Percentiles rank a stretch among this genome's conserved stretches.
These are phyloP conservation scores for Mycena vulgaris DNA, from an alignment of 768 basidiomycete species.

Conservation along the genomic window DNA sequence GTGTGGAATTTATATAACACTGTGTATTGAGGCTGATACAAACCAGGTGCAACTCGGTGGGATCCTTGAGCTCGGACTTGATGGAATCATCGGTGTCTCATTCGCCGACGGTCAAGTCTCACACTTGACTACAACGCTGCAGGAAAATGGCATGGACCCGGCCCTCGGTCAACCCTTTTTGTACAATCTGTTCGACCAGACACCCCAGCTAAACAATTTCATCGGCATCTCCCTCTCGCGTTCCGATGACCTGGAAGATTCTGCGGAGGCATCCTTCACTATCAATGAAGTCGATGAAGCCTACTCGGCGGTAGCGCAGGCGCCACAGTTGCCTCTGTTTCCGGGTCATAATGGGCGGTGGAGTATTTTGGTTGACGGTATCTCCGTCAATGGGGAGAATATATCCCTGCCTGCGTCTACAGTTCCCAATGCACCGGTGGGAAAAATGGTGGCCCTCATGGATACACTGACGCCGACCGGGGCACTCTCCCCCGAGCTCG, in stretches of 20 bases:
- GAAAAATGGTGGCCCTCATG: background rate
- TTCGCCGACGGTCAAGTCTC: background rate
- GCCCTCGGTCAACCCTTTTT: background rate
- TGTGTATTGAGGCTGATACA: too few species aligned
- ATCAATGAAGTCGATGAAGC: background rate
- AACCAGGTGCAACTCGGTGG: background rate
- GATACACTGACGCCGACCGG: background rate
- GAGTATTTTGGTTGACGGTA: background rate
- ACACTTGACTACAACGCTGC: background rate
- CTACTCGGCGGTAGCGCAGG: background rate
- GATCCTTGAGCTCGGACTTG: background rate
- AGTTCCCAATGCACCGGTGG: background rate
- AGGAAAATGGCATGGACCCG: background rate
- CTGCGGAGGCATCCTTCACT: background rate
- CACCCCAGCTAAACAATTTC: slow-evolving; percentile 2
- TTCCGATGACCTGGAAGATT: background rate
- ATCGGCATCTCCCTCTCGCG: slow-evolving; percentile 8
- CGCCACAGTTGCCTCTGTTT: background rate
- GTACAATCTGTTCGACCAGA: slow-evolving; percentile 9
- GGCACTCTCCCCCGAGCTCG: background rate
- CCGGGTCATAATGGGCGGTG: background rate
- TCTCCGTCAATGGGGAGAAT: background rate
- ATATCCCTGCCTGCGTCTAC: background rate
- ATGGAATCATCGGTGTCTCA: slow-evolving; percentile 1
- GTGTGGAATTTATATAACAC: background rate